Percentiles rank a stretch among this genome's conserved stretches.
These are phyloP conservation scores for Sicyos edulis DNA, from an alignment of 306 rosid genomes.

Conservation along the genomic window DNA sequence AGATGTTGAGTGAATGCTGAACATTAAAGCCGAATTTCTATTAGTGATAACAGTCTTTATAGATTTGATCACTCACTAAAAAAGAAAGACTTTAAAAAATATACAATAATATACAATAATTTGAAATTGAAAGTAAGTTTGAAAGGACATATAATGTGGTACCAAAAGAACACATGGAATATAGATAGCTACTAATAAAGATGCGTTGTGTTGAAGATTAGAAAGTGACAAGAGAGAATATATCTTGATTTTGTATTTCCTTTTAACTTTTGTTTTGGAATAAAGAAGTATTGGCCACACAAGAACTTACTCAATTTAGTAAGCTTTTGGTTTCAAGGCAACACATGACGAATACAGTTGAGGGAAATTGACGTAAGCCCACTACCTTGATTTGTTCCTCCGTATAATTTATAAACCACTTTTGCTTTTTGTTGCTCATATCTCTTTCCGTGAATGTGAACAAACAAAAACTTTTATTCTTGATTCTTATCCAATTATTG, in stretches of 20 bases:
- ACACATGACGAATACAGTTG: neutral
- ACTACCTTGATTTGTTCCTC: neutral
- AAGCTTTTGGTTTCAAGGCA: neutral
- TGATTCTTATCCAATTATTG: neutral
- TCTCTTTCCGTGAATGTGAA: neutral
- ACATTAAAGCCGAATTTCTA: no score
- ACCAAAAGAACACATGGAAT: neutral
- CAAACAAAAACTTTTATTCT: neutral
- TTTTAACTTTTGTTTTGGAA: neutral
- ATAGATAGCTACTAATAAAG: neutral
- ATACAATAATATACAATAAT: neutral
- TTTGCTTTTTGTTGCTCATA: neutral
- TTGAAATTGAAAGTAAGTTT: neutral
- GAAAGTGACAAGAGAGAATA: neutral
- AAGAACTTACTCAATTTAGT: slow-evolving; percentile 5
- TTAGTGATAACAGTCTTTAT: no score
- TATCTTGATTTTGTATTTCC: neutral
- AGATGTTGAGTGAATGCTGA: no score
- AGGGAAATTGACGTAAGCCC: neutral
- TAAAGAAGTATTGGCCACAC: neutral
- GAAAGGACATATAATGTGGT: neutral
- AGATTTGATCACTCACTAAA: no score
- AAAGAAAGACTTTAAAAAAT: no score
- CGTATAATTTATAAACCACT: neutral
- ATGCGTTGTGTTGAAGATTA: neutral